Evolutionary conservation across 495 filamentous ascomycete genomes (phyloP), one percentile per base, ranked within the genome.

Genomic region (Parathielavia appendiculata): DNA sequence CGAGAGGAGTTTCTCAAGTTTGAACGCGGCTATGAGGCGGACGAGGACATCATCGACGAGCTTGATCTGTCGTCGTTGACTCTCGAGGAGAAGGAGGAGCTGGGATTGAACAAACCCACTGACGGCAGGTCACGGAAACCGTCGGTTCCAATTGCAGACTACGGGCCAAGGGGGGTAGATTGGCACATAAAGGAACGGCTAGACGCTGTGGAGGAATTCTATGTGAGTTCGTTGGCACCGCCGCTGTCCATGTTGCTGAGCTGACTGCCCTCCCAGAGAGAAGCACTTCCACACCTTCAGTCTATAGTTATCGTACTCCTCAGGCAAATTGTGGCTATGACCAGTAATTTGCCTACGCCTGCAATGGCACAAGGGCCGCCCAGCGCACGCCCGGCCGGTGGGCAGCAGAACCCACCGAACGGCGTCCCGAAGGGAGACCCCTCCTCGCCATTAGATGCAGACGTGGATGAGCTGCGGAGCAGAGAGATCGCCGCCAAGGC

Each of bases 271-370:
- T 20, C 56, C n/a, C 63, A 97, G 90, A 74, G 79, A 66, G 75
- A 86, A 46, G 84, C 86, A 16, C 71, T 98, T 30, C 87, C 91
- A 1, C 83, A 96, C 69, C 76, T 98, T 4, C 93, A 97, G 66
- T 96, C 92, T 6, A 74, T 97, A n/a, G 87, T 96, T 3, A 92
- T 97, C 57, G 92, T 97, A 8, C 79, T 96, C 26, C 78, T 96
- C 61, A 97, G 92, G 71, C 85, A 89, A 22, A 82, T 96, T 51
- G 73, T 96, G 54, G 81, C 86, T 5, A 92, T 92, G 66, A 89
- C 97, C 19, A 86, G 86, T 5, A 80, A 83, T 20, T 69, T 80
- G 22, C 72, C 79, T 46, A 69, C 73, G 4, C 66, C 64, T 4
- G 43, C 49, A 47, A 64, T 63, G 11, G 49, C 66, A 39, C 72